A percentile compares a stretch with the other conserved stretches of the same genome.
Evolutionary conservation across 441 rosid species (phyloP).

Genomic region (Pelargonium citronellum): DNA sequence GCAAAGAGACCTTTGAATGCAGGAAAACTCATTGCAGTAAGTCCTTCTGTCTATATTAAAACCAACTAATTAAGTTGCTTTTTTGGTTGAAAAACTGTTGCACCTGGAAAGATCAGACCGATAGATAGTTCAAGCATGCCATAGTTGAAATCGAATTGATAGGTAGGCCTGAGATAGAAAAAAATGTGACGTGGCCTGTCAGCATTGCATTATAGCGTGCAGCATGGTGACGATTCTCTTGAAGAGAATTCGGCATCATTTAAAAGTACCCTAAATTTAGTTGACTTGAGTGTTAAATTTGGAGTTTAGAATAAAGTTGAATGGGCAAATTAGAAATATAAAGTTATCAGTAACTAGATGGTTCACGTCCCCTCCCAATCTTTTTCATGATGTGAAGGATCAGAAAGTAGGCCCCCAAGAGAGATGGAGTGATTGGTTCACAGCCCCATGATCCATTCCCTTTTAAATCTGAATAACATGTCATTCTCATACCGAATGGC

Average conservation of each 20-base stretch:
- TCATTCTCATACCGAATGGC: background rate
- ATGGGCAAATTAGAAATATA: no score
- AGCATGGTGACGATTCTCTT: background rate
- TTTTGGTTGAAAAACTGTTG: background rate
- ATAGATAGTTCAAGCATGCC: no score
- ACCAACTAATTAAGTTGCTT: background rate
- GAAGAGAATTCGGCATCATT: background rate
- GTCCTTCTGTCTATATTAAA: slow-evolving; percentile 22
- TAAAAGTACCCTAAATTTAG: background rate
- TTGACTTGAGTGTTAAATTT: background rate
- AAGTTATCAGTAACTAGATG: no score
- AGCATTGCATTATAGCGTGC: background rate
- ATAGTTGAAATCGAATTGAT: background rate
- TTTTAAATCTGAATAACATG: background rate
- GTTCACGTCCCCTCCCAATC: no score
- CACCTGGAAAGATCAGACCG: background rate
- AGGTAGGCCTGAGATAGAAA: background rate
- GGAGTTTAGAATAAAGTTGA: no score
- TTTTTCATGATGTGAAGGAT: background rate
- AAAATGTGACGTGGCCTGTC: background rate
- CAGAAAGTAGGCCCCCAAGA: background rate
- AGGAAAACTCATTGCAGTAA: slow-evolving; percentile 78
- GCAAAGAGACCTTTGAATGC: slow-evolving; percentile 83
- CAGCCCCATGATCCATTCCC: background rate
- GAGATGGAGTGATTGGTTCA: background rate